Evolutionary conservation across 2,329 filamentous ascomycete genomes (phyloP), one percentile per base, ranked within the genome.

Genomic region (Lasiodiplodia gonubiensis): DNA sequence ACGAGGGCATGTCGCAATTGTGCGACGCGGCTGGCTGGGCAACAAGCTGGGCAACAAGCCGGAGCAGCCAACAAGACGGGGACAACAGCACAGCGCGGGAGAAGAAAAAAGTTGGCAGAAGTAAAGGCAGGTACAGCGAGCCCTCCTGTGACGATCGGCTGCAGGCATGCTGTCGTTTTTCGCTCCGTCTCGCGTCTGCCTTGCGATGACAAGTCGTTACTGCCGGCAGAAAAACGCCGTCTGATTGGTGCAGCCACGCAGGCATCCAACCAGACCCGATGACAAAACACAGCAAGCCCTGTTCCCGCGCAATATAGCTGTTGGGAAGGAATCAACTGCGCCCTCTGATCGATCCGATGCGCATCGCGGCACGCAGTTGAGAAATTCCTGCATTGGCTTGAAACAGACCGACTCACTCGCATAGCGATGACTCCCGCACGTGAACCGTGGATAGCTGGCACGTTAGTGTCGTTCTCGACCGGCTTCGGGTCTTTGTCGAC

Each of bases 191-290:
- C 46, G 6, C 6, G 27, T 35, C 46, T 63, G 59, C 59, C 42
- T 49, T 37, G 57, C 16, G 39, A 42, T 16, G 39, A 14, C 14
- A n/a, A 18, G 8, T 16, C 21, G 3, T 49, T 46, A 25, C 27
- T 63, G 59, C 59, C 59, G 59, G 59, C 59, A 63, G 59, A 63
- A 63, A 63, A 37, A 25, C 59, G 42, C 30, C 46, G 2, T 25
- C 27, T 51, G 16, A 63, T 63, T 63, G 59, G 59, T 23, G 35
- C 30, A 33, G 42, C 37, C 27, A 18, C 46, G 27, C 25, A 11
- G 18, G 27, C 42, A n/a, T 4, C 23, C 27, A 39, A n/a, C 14
- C 37, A 55, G 16, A 18, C n/a, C 37, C 27, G 35, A 21, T 18
- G 35, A 39, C 54, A 42, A 30, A 11, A 46, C 42, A 10, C 42